Evolutionary conservation across 208 protist species (phyloP).

Genomic region (Herpetomonas tarakana): DNA sequence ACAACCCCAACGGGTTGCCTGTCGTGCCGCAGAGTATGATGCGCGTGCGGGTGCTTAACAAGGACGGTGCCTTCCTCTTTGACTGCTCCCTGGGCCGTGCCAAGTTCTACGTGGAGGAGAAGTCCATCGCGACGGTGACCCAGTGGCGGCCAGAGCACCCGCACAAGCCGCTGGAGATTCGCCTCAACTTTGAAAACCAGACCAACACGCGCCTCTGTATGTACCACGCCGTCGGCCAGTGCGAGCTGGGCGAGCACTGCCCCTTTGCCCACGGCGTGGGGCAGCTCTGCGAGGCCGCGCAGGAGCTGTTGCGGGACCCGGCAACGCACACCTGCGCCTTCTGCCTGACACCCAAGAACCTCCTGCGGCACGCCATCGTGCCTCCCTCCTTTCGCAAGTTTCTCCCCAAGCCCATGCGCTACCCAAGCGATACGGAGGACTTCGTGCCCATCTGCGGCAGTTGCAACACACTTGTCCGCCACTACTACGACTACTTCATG

Average conservation of each 20-base stretch:
- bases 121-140: constrained; percentile 28
- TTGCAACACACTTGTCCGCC: constrained; percentile 26
- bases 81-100: constrained; percentile 26
- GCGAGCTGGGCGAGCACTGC: constrained; percentile 31
- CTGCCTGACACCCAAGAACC: constrained; percentile 27
- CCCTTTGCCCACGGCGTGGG: constrained; percentile 53
- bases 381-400: constrained; percentile 40
- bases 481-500: constrained; percentile 29
- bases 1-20: not conserved
- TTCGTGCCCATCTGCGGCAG: constrained; percentile 33
- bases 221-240: constrained; percentile 23
- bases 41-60: constrained; percentile 30
- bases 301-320: constrained; percentile 11
- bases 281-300: constrained; percentile 27
- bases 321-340: constrained; percentile 24
- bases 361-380: constrained; percentile 34
- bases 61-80: constrained; percentile 35
- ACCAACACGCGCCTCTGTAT: constrained; percentile 44
- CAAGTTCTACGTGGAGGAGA: constrained; percentile 47
- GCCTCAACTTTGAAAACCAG: constrained; percentile 42
- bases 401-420: constrained; percentile 17
- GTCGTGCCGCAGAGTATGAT: not conserved
- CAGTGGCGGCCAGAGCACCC: constrained; percentile 13
- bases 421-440: constrained; percentile 14
- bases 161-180: constrained; percentile 31